Evolutionary conservation across 2,329 filamentous ascomycete genomes (phyloP).

Genomic region (Exserohilum rostratum): DNA sequence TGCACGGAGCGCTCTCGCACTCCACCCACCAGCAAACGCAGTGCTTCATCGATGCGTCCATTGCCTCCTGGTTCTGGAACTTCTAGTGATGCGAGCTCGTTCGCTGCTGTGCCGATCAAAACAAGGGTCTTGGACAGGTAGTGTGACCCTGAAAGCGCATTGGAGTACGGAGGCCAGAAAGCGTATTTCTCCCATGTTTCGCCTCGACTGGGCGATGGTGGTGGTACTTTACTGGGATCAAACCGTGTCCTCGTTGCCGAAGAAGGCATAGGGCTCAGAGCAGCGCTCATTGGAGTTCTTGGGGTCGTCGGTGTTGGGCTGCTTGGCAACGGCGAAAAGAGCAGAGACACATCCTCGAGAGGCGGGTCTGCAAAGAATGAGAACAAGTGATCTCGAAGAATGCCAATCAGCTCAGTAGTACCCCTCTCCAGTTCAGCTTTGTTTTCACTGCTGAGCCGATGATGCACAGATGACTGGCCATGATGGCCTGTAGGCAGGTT

Average conservation of each 20-base stretch:
- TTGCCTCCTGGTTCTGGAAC: slow-evolving; percentile 64
- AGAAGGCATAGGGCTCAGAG: slow-evolving; percentile 59
- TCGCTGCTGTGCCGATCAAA: slow-evolving; percentile 83
- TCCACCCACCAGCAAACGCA: slow-evolving; percentile 76
- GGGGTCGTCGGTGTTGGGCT: slow-evolving; percentile 69
- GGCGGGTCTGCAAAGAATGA: slow-evolving; percentile 87
- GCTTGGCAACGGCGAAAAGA: slow-evolving; percentile 79
- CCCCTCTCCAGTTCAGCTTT: slow-evolving; percentile 76
- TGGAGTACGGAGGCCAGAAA: slow-evolving; percentile 94
- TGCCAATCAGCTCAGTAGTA: slow-evolving; percentile 78
- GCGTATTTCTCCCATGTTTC: slow-evolving; percentile 93
- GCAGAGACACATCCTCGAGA: slow-evolving; percentile 84
- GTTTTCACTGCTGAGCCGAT: slow-evolving; percentile 75
- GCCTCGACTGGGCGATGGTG: slow-evolving; percentile 73
- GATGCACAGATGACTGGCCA: slow-evolving; percentile 79
- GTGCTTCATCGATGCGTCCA: slow-evolving; percentile 65
- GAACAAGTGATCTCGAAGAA: slow-evolving; percentile 79
- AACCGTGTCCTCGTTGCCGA: slow-evolving; percentile 78
- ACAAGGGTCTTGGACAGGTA: slow-evolving; percentile 83
- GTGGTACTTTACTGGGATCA: slow-evolving; percentile 76
- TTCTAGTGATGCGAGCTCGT: slow-evolving; percentile 79
- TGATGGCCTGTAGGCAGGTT: slow-evolving; percentile 80
- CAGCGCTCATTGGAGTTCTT: slow-evolving; percentile 59
- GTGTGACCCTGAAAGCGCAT: slow-evolving; percentile 88
- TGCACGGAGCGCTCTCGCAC: slow-evolving; percentile 85